phyloP scores from a whole-genome alignment of 2,329 filamentous ascomycete genomes.

The Pseudogymnoascus destructans region DNA sequence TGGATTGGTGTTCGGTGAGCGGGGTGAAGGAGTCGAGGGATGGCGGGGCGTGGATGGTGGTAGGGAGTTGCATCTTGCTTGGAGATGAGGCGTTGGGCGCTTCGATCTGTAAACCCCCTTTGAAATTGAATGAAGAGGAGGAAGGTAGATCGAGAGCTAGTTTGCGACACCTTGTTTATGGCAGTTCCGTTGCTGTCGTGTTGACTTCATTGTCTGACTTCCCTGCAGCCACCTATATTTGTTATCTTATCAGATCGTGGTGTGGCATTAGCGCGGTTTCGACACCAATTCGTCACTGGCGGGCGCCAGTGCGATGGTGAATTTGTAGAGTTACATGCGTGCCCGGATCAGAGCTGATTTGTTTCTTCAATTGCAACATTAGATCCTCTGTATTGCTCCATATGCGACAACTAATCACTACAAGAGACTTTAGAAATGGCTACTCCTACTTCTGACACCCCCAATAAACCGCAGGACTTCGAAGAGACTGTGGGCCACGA shows the following conservation, averaged over 20 bases:
- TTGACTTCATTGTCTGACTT: not conserved
- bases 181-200: not conserved
- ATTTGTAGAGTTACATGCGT: not conserved
- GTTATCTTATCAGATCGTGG: not conserved
- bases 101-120: not conserved
- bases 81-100: not conserved
- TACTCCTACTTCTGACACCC: not conserved
- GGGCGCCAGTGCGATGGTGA: not conserved
- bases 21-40: conserved; percentile 46
- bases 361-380: not conserved
- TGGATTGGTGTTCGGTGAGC: conserved; percentile 55
- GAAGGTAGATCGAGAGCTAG: not conserved
- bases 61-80: conserved; percentile 21
- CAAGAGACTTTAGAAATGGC: not conserved
- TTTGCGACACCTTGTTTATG: not conserved
- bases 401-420: conserved; percentile 4
- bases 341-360: not conserved
- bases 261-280: not conserved
- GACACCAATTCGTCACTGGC: not conserved
- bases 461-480: not conserved
- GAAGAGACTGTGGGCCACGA: not conserved
- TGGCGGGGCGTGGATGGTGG: conserved; percentile 45
- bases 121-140: not conserved
- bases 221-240: not conserved
- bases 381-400: not conserved